Conservation (phyloP, 306 rosid species). For the Cicer bijugum region DNA sequence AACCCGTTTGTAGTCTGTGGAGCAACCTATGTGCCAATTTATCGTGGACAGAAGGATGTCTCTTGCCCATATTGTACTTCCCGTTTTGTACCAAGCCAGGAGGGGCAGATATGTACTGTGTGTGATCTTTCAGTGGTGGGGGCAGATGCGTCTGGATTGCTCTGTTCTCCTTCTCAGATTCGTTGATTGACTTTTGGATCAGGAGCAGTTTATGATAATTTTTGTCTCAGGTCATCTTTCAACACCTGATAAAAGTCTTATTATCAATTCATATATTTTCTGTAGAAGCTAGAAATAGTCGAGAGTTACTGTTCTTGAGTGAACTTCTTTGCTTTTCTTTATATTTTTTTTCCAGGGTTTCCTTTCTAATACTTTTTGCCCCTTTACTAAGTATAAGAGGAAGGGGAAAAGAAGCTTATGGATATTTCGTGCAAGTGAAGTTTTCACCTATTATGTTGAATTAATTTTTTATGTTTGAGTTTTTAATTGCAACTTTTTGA, state of each 20-base stretch:
- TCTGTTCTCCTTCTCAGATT: conserved; percentile 82
- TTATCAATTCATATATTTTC: conserved; percentile 47
- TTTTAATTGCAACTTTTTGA: conserved; percentile 46
- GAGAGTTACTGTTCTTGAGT: conserved; percentile 42
- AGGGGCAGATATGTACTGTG: conserved; percentile 76
- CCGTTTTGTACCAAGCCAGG: conserved; percentile 83
- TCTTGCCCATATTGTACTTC: conserved; percentile 88
- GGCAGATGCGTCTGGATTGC: conserved; percentile 89
- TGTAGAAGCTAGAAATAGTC: conserved; percentile 50
- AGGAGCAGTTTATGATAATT: conserved; percentile 41
- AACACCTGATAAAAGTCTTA: conserved; percentile 41
- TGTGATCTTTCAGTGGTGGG: conserved; percentile 89
- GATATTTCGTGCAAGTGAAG: conserved; percentile 45
- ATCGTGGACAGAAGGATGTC: conserved; percentile 86
- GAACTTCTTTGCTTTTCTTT: conserved; percentile 27
- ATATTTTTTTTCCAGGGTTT: conserved; percentile 35
- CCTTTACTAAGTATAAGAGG: conserved; percentile 36
- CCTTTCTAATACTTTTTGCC: conserved; percentile 38
- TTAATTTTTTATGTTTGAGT: conserved; percentile 46
- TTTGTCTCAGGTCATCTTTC: conserved; percentile 51
- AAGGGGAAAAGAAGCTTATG: conserved; percentile 35
- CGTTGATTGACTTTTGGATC: conserved; percentile 60
- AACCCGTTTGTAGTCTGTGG: conserved; percentile 94
- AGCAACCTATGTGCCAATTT: conserved; percentile 83
- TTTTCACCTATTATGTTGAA: conserved; percentile 44